phyloP scores from a whole-genome alignment of 768 basidiomycete genomes.

The Amanita pallidorosea region DNA sequence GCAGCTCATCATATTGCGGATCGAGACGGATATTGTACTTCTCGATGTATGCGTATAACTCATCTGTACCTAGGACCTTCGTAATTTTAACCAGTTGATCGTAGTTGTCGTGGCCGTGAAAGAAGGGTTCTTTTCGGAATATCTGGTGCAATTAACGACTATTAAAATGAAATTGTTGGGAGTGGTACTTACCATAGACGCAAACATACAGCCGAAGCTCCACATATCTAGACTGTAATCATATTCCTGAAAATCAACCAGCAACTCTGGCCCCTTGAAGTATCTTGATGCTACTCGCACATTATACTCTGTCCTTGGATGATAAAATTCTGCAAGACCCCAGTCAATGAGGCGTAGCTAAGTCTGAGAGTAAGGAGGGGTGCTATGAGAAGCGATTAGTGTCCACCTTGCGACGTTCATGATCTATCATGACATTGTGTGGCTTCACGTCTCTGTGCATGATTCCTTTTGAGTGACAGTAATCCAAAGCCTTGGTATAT shows the following conservation, averaged over 20 bases:
- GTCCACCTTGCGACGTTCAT: conserved; percentile 84
- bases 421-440: conserved; percentile 99
- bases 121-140: conserved; percentile 98
- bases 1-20: conserved; percentile 90
- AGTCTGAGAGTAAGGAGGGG: conserved; percentile 7
- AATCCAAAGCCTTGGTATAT: conserved; percentile 72
- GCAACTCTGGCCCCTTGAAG: conserved; percentile 94
- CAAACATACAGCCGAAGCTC: conserved; percentile 99
- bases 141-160: conserved; percentile 45
- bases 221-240: conserved; percentile 98
- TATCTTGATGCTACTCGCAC: conserved; percentile 95
- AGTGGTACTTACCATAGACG: conserved; percentile 70
- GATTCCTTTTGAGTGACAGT: conserved; percentile 96
- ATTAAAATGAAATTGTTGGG: conserved; percentile 5
- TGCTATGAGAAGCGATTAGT: conserved; percentile 1
- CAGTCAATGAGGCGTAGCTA: conserved; percentile 96
- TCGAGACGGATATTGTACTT: conserved; percentile 95
- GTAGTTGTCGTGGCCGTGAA: conserved; percentile 98
- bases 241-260: conserved; percentile 98
- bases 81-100: conserved; percentile 98
- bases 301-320: conserved; percentile 95
- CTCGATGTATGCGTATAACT: conserved; percentile 84
- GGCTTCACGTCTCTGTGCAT: conserved; percentile 99
- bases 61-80: conserved; percentile 95
- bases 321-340: conserved; percentile 98